Percentiles rank a stretch among this genome's conserved stretches.
Conservation (phyloP, 2,329 filamentous ascomycete species). For the Colletotrichum sp. region DNA sequence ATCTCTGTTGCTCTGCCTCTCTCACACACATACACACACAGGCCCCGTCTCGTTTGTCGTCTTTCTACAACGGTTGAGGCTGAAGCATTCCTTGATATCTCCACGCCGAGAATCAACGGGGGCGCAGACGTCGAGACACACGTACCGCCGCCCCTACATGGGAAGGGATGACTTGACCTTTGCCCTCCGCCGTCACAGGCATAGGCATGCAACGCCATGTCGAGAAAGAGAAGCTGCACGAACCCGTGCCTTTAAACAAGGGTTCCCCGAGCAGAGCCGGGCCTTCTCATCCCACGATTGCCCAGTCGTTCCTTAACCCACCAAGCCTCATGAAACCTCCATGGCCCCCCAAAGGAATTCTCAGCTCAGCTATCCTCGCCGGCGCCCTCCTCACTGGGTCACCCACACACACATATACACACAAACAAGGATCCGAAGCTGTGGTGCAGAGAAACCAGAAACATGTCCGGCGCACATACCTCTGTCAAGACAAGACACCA, state of each 20-base stretch:
- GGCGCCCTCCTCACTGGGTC: background rate
- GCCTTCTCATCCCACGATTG: background rate
- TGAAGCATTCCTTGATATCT: background rate
- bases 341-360: background rate
- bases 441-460: background rate
- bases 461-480: background rate
- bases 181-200: background rate
- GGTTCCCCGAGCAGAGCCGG: background rate
- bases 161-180: background rate
- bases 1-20: background rate
- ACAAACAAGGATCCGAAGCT: background rate
- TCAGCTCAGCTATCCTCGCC: background rate
- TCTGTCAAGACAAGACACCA: background rate
- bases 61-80: background rate
- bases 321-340: conserved; percentile 1
- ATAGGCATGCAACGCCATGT: background rate
- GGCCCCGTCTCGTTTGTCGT: background rate
- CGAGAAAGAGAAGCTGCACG: background rate
- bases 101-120: background rate
- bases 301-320: background rate
- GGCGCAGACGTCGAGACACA: background rate
- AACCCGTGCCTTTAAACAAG: background rate
- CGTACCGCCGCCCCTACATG: background rate
- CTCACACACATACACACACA: background rate
- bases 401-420: background rate